These are phyloP conservation scores for Dalbergia oliveri DNA, from an alignment of 306 rosid species.

Conservation along the genomic window DNA sequence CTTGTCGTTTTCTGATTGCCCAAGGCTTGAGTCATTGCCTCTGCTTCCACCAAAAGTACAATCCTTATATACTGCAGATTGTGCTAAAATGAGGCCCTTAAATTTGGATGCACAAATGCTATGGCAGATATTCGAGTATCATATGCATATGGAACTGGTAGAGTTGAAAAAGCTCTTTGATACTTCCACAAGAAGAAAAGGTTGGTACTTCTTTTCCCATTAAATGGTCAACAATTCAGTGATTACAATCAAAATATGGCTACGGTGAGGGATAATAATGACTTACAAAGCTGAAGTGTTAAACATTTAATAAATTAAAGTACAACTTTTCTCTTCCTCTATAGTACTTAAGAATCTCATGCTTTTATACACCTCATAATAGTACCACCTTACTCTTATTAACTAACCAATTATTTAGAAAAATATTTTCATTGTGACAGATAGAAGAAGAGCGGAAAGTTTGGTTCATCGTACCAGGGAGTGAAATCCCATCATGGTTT, in stretches of 20 bases:
- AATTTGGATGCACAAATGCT: slow-evolving; percentile 23
- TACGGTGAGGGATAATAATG: too few species aligned
- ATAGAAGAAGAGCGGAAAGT: neutral
- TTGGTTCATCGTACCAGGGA: slow-evolving; percentile 21
- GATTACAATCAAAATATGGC: too few species aligned
- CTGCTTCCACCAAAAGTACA: slow-evolving; percentile 35
- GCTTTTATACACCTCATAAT: too few species aligned
- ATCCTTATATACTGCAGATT: neutral
- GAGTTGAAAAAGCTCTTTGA: neutral
- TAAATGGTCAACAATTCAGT: too few species aligned
- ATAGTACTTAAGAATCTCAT: too few species aligned
- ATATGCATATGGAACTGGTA: neutral
- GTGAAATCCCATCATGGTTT: slow-evolving; percentile 37
- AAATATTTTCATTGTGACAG: slow-evolving; percentile 3
- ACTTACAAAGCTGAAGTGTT: too few species aligned
- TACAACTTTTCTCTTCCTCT: too few species aligned
- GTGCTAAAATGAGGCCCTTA: slow-evolving; percentile 4
- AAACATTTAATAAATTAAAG: too few species aligned
- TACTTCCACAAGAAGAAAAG: too few species aligned
- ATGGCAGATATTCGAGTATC: slow-evolving; percentile 1
- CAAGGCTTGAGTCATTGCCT: slow-evolving; percentile 30
- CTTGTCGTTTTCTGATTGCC: slow-evolving; percentile 20
- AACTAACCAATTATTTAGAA: neutral
- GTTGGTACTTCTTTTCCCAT: too few species aligned
- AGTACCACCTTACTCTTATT: too few species aligned